phyloP scores from a whole-genome alignment of 306 rosid genomes.

The Spatholobus suberectus region DNA sequence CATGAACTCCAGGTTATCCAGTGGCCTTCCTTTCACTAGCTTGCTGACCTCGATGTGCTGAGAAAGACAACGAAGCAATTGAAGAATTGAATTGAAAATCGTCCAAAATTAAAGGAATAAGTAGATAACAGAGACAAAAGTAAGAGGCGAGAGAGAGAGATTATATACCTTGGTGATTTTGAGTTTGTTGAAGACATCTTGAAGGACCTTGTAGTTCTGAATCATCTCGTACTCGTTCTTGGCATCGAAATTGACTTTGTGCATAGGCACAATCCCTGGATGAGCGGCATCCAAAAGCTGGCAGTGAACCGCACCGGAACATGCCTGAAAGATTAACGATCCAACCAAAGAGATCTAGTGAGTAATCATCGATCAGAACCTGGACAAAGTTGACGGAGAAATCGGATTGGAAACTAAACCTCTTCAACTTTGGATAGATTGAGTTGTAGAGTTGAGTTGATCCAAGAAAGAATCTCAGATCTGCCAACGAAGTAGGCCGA shows the following conservation, averaged over 20 bases:
- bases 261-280: conserved; percentile 95
- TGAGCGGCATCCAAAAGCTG: conserved; percentile 91
- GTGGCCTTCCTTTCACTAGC: conserved; percentile 93
- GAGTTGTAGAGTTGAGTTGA: conserved; percentile 91
- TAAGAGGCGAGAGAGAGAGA: neutral
- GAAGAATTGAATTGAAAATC: neutral
- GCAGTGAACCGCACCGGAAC: conserved; percentile 94
- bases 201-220: conserved; percentile 97
- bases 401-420: conserved; percentile 33
- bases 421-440: conserved; percentile 88
- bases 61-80: neutral
- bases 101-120: neutral
- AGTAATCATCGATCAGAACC: neutral
- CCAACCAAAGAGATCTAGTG: neutral
- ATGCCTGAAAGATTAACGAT: conserved; percentile 58
- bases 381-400: neutral
- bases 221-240: conserved; percentile 97
- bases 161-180: conserved; percentile 84
- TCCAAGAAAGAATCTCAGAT: conserved; percentile 93
- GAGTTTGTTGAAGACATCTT: conserved; percentile 91
- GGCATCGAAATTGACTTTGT: conserved; percentile 96
- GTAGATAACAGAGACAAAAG: too few species aligned
- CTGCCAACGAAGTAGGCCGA: conserved; percentile 94
- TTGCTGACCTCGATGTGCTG: conserved; percentile 92
- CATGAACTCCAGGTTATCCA: conserved; percentile 95